A percentile compares a stretch with the other conserved stretches of the same genome.
phyloP scores from a whole-genome alignment of 1,139 yeast genomes.

The Suhomyces guaymorum region DNA sequence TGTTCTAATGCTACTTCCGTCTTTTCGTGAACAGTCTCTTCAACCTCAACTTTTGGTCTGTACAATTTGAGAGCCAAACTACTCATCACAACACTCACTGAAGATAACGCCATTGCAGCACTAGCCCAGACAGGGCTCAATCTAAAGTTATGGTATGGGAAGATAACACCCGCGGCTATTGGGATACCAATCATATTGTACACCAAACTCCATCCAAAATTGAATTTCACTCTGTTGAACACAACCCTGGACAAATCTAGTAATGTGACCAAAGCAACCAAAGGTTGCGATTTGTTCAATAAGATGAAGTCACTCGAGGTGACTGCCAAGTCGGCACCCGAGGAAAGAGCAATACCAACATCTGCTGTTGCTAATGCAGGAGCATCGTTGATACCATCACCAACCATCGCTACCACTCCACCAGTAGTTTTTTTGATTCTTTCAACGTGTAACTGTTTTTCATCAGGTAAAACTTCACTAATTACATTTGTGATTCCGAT shows the following conservation, averaged over 20 bases:
- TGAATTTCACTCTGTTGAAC: conserved; percentile 54
- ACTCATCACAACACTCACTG: conserved; percentile 58
- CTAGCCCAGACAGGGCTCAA: conserved; percentile 66
- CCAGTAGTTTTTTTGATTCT: conserved; percentile 46
- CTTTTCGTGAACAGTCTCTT: conserved; percentile 12
- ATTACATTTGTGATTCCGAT: conserved; percentile 66
- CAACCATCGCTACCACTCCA: conserved; percentile 57
- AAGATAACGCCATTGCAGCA: conserved; percentile 67
- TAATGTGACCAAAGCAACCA: conserved; percentile 50
- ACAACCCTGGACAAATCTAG: conserved; percentile 44
- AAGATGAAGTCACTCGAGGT: conserved; percentile 60
- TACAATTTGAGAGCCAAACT: conserved; percentile 54
- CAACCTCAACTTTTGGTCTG: conserved; percentile 35
- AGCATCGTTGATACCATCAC: conserved; percentile 66
- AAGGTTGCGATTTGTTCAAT: conserved; percentile 46
- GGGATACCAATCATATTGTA: conserved; percentile 59
- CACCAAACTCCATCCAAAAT: conserved; percentile 56
- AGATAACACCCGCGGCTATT: conserved; percentile 64
- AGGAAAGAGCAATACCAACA: conserved; percentile 59
- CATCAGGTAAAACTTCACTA: conserved; percentile 73
- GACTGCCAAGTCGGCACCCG: conserved; percentile 61
- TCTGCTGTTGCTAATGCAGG: conserved; percentile 62
- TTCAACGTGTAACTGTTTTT: conserved; percentile 61
- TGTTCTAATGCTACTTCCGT: neutral
- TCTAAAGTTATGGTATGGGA: conserved; percentile 53